A percentile compares a stretch with the other conserved stretches of the same genome.
Evolutionary conservation across 805 yeast genomes (phyloP).

Genomic region (Saturnispora silvae): DNA sequence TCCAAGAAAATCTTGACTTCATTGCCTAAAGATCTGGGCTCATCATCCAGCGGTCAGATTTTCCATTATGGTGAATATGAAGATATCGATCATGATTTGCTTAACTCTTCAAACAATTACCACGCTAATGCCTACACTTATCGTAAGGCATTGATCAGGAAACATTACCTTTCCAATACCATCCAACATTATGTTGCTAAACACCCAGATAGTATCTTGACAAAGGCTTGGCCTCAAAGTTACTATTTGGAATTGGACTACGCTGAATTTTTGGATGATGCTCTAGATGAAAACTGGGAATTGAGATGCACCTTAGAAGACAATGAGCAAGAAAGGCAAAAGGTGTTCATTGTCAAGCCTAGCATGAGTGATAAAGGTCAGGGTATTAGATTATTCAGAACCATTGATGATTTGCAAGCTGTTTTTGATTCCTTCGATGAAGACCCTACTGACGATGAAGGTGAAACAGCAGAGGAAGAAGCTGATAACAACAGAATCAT

Average conservation of each 20-base stretch:
- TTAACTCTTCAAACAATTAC: constrained; percentile 38
- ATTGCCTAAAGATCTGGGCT: constrained; percentile 4
- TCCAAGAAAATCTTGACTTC: constrained; percentile 4
- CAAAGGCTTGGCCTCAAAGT: constrained; percentile 57
- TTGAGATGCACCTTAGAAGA: constrained; percentile 64
- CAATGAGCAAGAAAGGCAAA: constrained; percentile 24
- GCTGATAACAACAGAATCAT: constrained; percentile 49
- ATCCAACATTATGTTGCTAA: constrained; percentile 67
- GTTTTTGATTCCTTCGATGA: constrained; percentile 84
- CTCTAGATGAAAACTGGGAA: constrained; percentile 87
- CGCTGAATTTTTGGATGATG: constrained; percentile 91
- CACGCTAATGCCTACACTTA: constrained; percentile 72
- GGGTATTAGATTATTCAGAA: constrained; percentile 76
- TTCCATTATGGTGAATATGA: constrained; percentile 90
- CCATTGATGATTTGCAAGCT: constrained; percentile 67
- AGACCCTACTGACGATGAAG: constrained; percentile 52
- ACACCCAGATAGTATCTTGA: constrained; percentile 56
- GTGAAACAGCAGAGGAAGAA: constrained; percentile 26
- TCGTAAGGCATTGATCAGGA: constrained; percentile 83
- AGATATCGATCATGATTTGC: constrained; percentile 64
- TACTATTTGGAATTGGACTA: constrained; percentile 82
- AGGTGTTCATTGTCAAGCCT: constrained; percentile 84
- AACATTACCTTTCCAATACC: constrained; percentile 80
- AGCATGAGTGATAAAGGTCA: constrained; percentile 97
- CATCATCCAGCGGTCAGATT: constrained; percentile 23